Evolutionary conservation across 1,284 basidiomycete species (phyloP), one percentile per base, ranked within the genome.

Genomic region (Sutorius eximius): DNA sequence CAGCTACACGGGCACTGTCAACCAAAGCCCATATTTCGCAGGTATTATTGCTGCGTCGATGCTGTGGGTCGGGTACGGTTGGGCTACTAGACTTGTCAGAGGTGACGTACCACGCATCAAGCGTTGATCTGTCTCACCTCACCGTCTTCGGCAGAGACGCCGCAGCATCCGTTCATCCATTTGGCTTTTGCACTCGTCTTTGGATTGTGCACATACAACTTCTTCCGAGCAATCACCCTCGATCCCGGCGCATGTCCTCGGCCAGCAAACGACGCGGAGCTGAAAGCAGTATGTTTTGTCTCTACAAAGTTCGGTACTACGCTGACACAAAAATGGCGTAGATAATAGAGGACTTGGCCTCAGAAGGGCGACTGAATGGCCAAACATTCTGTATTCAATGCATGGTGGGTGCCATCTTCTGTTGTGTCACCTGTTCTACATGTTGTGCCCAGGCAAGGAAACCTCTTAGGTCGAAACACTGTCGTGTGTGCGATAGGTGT

Each of bases 331-430:
- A 51, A 33, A 38, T 40, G 15, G 41, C 11, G 20, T 60, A 94
- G 91, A 83, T 90, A 44, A 87, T 98, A 48, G 94, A 97, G 68
- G 91, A 93, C 29, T 77, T 99, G 16, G 92, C 94, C 12, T 89
- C 90, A 16, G 84, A 89, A 62, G 94, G 94, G 3, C 78, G 87
- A 30, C 75, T 99, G 30, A 98, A 98, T 72, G 95, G 96, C 1
- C 93, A 95, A 66, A 94, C 92, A 12, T 98, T 97, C 73, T 99
- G 97, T 69, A 90, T 98, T 50, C 81, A 87, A 51, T 99, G 96
- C 74, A 91, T 99, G 91, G 86, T 83, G 59, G 44, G 79, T 61
- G 5, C 16, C 38, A 7, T 45, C 48, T 22, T 32, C 27, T 49
- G 34, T n/a, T 12, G 12, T 51, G 11, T 37, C 30, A 10, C 40